phyloP scores from a whole-genome alignment of 2,329 filamentous ascomycete species.

The Calonectria hongkongensis region DNA sequence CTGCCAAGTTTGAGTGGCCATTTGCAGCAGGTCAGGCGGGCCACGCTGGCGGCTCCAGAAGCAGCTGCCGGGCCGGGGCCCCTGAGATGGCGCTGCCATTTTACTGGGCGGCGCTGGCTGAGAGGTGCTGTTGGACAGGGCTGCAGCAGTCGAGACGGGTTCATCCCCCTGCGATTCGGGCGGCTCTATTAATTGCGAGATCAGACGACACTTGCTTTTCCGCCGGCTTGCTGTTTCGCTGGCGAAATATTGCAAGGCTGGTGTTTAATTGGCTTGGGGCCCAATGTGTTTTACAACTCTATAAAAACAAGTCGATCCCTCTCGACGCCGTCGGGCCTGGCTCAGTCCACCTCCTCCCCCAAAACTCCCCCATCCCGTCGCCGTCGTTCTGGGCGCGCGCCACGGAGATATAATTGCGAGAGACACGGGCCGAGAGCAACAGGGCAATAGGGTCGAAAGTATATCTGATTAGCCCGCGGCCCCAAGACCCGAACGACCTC shows the following conservation, averaged over 20 bases:
- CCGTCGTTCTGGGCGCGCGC: not conserved
- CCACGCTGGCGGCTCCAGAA: conserved; percentile 31
- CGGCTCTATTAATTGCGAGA: conserved; percentile 34
- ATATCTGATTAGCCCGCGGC: conserved; percentile 19
- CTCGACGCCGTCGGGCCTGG: no score
- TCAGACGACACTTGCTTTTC: conserved; percentile 50
- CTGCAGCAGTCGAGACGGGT: conserved; percentile 7
- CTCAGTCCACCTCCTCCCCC: not conserved
- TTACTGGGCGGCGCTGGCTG: conserved; percentile 24
- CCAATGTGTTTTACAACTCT: conserved; percentile 3
- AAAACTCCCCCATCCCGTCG: not conserved
- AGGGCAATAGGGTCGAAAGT: conserved; percentile 6
- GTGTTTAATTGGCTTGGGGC: conserved; percentile 11
- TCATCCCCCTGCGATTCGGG: conserved; percentile 26
- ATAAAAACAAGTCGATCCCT: conserved; percentile 18
- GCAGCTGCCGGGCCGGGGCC: conserved; percentile 1
- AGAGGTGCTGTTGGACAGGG: conserved; percentile 21
- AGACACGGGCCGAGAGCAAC: conserved; percentile 15
- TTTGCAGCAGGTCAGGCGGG: conserved; percentile 27
- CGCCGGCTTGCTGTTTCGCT: not conserved
- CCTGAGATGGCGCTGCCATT: conserved; percentile 31
- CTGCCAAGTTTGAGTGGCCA: conserved; percentile 30
- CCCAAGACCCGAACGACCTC: not conserved
- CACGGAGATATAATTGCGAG: not conserved
- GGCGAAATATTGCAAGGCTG: not conserved